Evolutionary conservation across 257 asterid species (phyloP).

Genomic region (Solanum microdontum): DNA sequence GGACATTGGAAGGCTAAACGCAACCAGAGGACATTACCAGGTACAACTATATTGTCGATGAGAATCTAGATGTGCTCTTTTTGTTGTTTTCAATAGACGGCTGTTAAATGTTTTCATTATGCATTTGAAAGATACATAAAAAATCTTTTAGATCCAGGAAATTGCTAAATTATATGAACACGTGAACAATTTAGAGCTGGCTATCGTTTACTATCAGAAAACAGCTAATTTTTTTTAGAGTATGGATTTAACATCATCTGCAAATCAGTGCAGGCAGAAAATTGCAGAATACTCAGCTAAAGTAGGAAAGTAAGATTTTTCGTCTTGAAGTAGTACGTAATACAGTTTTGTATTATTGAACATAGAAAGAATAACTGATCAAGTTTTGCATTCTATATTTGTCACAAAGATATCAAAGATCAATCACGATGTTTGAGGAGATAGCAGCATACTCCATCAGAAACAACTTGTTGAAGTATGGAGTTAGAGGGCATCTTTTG

Average conservation of each 20-base stretch:
- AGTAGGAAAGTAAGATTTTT: slow-evolving; percentile 54
- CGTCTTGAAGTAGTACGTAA: not conserved
- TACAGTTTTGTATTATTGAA: not conserved
- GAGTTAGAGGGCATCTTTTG: too few relatives aligned
- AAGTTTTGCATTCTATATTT: not conserved
- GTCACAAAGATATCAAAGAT: slow-evolving; percentile 60
- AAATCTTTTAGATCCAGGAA: not conserved
- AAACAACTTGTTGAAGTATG: too few relatives aligned
- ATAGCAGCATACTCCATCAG: slow-evolving; percentile 52
- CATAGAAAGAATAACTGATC: not conserved
- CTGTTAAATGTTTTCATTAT: too few relatives aligned
- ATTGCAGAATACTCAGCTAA: too few relatives aligned
- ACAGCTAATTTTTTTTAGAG: slow-evolving; percentile 75
- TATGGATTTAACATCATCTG: slow-evolving; percentile 42
- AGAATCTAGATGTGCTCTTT: not conserved
- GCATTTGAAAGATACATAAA: too few relatives aligned
- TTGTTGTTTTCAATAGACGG: too few relatives aligned
- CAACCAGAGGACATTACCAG: slow-evolving; percentile 86
- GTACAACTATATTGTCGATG: slow-evolving; percentile 14
- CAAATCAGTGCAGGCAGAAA: too few relatives aligned
- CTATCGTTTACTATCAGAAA: not conserved
- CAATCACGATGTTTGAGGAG: slow-evolving; percentile 80
- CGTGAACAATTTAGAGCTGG: not conserved
- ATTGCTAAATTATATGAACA: slow-evolving; percentile 11
- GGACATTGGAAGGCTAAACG: slow-evolving; percentile 81